Base-by-base conservation (phyloP, 495 filamentous ascomycete species). In the Amniculicola lignicola region DNA sequence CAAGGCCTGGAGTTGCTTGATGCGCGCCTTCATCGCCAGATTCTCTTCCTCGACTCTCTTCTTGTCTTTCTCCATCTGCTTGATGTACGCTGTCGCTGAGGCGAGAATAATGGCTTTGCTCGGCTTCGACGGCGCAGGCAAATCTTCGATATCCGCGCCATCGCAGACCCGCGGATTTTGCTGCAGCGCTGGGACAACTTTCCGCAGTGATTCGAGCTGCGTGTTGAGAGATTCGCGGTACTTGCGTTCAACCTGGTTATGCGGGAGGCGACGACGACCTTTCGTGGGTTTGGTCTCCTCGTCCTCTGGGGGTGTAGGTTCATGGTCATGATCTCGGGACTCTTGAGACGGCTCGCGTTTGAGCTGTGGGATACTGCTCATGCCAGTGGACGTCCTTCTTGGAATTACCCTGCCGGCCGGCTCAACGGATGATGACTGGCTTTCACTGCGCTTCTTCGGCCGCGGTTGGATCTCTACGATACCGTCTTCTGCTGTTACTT, bases 201-300 rank as follows among this genome's bases (percentile, higher is more conserved):
- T 56, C 1, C 62, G 57, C 4, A 67, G 54, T 16, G 59, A 62
- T 6, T 67, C 64, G 44, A 67, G 61, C 41, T 67, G 64, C 2
- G 64, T 59, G 54, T 67, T 67, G 12, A 67, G 48, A 0, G 54
- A 57, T 41, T 67, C 64, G 23, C 64, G 64, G 45, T 67, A 67
- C 40, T 64, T 67, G 38, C 62, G 61, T 58, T 67, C 64, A 31
- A 67, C 61, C 37, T 67, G 64, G 52, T 67, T 67, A 54, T 67
- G 64, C 2, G 64, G 64, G 11, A 65, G 46, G 12, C 64, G 50
- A 3, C 63, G 54, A n/a, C 63, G 59, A 12, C 36, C 24, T 41
- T 65, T 65, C 1, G 51, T 36, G 42, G 57, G 61, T 16, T 25
- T 15, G 11, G 61, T 57, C 1, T 57, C 57, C 16, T 44, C 11